Evolutionary conservation across 1,139 yeast species (phyloP), one percentile per base, ranked within the genome.

Genomic region (Debaryomycetaceae sp.): DNA sequence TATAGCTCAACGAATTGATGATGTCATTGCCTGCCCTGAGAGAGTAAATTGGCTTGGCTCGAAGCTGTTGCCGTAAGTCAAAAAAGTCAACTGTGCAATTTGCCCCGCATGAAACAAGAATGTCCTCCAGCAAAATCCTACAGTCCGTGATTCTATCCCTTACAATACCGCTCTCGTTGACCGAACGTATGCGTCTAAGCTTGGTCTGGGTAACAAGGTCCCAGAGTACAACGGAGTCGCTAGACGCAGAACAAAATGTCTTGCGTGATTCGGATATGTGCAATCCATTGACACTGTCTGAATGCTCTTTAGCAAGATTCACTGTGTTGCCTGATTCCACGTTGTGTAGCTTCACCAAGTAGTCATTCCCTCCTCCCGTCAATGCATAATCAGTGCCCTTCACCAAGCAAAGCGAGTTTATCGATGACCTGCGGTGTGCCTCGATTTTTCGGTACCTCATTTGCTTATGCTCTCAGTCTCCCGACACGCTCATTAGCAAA

Each of bases 11-110:
- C 17, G 63, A 50, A 42, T 61, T 65, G 45, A 69, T 52, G 45
- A 60, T 64, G 45, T 68, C 74, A n/a, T 51, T 50, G 9, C 70
- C 63, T 24, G 62, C 45, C 39, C 57, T 55, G 2, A 52, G 22
- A 14, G 44, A 35, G 37, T 45, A 50, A 4, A 55, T 42, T 23
- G 52, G 47, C 33, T 38, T 43, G 7, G 46, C 37, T 35, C 55
- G 34, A 11, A 34, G 39, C 6, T 24, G 29, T 31, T 48, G 48
- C 41, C 55, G 36, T 17, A 47, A 38, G 42, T 58, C 62, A 42
- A 47, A 51, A 17, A 58, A 38, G 24, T 45, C 49, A 5, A 55
- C 33, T 31, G 34, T 34, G 37, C 55, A 50, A 36, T 50, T 54
- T 24, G 52, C 40, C 3, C 74, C 75, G 38, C 68, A 65, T 6